Evolutionary conservation across 1,284 basidiomycete genomes (phyloP), one percentile per base, ranked within the genome.

Genomic region (Coniophora puteana): DNA sequence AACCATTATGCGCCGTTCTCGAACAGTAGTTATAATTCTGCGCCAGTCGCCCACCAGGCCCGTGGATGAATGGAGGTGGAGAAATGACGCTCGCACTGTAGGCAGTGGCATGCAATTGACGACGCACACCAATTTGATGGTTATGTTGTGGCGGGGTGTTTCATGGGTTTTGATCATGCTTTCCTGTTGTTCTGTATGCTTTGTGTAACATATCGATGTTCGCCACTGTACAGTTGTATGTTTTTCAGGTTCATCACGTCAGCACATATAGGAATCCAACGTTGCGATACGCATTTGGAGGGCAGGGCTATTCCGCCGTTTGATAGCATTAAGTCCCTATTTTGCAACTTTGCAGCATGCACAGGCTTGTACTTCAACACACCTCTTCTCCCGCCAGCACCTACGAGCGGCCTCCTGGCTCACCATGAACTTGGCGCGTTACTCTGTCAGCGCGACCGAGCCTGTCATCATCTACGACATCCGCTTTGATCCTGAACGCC

Each of bases 341-440:
- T 39, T 27, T 40, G 2, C 18, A 16, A 8, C n/a, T n/a, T 40
- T 25, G 30, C 16, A 45, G 44, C 37, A 39, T 55, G 51, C 46
- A 42, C 42, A 18, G 12, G 16, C 22, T 20, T 25, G 40, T 43
- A 43, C 37, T 44, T 39, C 25, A 18, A 22, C 46, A 38, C 38
- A 31, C 30, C 38, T 31, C 36, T 18, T 25, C 24, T 27, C 29
- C 23, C 11, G 24, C 12, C 23, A 43, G 36, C 41, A 37, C 43
- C 35, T 48, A 40, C 33, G 25, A 30, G n/a, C n/a, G n/a, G n/a
- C 45, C 42, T 34, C 25, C 27, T 35, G 30, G 34, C 33, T 33
- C 49, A 55, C 64, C 64, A 94, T 95, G 90, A 92, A 95, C 74
- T 76, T 94, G 55, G 89, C 84, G 47, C 80, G 91, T 51, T 88